Conservation (phyloP, 352 stramenopile genomes). For the Pythium periplocum region DNA sequence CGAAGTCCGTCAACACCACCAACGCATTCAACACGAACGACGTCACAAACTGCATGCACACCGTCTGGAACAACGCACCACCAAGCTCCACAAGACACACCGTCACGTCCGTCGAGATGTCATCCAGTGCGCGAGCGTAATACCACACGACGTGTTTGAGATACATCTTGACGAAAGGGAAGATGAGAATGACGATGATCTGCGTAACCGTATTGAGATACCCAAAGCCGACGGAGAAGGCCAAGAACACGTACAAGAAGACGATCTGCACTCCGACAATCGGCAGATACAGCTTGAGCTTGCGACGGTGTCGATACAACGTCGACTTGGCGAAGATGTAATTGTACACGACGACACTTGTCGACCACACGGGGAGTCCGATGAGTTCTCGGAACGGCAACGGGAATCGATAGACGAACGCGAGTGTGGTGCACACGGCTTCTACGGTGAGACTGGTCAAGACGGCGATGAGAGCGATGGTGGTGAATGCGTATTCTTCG, state of each 20-base stretch:
- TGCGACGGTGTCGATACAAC: neutral
- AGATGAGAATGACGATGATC: constrained; percentile 5
- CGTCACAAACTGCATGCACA: constrained; percentile 13
- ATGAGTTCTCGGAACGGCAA: constrained; percentile 1
- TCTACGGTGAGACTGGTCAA: neutral
- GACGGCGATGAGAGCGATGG: neutral
- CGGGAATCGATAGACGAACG: neutral
- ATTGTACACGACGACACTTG: neutral
- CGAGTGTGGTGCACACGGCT: neutral
- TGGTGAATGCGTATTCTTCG: neutral
- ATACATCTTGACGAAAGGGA: constrained; percentile 12
- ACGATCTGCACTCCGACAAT: constrained; percentile 6
- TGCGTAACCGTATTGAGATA: neutral
- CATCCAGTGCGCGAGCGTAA: constrained; percentile 5
- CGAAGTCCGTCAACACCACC: neutral
- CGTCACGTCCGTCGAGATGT: constrained; percentile 16
- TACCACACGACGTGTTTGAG: constrained; percentile 17
- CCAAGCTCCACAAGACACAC: constrained; percentile 18
- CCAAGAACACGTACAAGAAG: constrained; percentile 14
- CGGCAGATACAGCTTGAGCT: constrained; percentile 8
- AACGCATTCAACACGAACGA: constrained; percentile 2
- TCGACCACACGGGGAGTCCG: neutral
- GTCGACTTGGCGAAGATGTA: constrained; percentile 2
- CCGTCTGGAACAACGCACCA: constrained; percentile 15
- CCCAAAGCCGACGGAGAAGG: constrained; percentile 10